These are phyloP conservation scores for Friedmanniomyces endolithicus DNA, from an alignment of 495 filamentous ascomycete species.

Conservation along the genomic window DNA sequence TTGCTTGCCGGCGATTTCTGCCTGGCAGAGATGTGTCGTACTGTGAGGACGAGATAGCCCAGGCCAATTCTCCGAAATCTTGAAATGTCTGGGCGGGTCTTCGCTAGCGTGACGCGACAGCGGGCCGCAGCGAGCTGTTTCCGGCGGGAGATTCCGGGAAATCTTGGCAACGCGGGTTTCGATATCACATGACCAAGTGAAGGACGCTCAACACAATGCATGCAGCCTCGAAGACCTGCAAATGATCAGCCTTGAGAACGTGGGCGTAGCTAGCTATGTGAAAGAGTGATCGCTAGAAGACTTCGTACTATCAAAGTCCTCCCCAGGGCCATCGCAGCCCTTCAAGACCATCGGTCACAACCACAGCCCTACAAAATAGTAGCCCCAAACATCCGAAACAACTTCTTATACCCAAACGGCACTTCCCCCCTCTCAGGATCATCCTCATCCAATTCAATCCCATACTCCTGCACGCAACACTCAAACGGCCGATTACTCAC, in stretches of 20 bases:
- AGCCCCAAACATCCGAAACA: conserved; percentile 45
- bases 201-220: background rate
- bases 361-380: conserved; percentile 30
- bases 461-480: conserved; percentile 53
- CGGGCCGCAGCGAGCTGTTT: no score
- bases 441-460: conserved; percentile 27
- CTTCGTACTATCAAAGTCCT: background rate
- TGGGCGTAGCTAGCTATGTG: no score
- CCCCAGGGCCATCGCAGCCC: background rate
- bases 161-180: no score
- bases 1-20: no score
- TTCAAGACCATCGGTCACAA: background rate
- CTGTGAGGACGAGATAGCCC: background rate
- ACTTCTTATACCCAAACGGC: conserved; percentile 34
- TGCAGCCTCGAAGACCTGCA: background rate
- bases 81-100: no score
- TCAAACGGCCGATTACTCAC: conserved; percentile 38
- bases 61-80: background rate
- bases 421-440: conserved; percentile 23
- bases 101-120: no score
- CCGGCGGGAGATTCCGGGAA: no score
- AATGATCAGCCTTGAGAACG: no score
- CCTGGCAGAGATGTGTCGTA: background rate
- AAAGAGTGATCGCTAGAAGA: no score
- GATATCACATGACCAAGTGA: background rate